Evolutionary conservation across 2,329 filamentous ascomycete species (phyloP).

Genomic region (Trematosphaeria pertusa): DNA sequence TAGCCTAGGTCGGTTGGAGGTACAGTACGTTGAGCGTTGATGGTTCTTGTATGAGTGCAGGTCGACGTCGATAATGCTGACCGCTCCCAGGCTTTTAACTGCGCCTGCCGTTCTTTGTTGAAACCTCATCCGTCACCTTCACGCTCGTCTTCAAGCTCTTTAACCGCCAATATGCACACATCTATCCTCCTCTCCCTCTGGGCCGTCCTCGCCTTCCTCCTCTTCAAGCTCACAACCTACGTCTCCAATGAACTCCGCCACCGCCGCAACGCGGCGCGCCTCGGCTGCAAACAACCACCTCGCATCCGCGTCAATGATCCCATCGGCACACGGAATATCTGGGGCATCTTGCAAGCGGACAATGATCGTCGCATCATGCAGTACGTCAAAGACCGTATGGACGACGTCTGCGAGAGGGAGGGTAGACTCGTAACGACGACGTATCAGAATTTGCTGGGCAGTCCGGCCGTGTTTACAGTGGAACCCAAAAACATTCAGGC

Average conservation of each 20-base stretch:
- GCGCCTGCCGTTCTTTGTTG: no score
- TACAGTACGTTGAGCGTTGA: no score
- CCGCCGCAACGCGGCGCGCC: conserved; percentile 40
- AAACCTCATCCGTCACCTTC: no score
- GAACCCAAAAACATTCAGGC: conserved; percentile 56
- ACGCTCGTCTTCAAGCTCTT: background rate
- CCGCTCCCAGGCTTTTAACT: no score
- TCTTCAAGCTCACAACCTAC: conserved; percentile 39
- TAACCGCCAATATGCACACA: conserved; percentile 30
- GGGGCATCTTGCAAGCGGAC: conserved; percentile 47
- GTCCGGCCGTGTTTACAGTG: conserved; percentile 35
- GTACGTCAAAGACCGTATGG: conserved; percentile 26
- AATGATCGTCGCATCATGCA: conserved; percentile 44
- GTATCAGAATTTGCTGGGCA: conserved; percentile 25
- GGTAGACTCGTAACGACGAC: conserved; percentile 37
- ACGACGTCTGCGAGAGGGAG: conserved; percentile 24
- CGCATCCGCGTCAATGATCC: conserved; percentile 53
- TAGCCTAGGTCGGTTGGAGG: no score
- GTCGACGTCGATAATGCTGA: no score
- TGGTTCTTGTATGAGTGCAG: no score
- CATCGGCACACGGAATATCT: conserved; percentile 59
- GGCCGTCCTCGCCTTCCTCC: conserved; percentile 35
- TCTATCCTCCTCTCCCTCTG: conserved; percentile 37
- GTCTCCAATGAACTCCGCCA: conserved; percentile 38
- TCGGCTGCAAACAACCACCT: conserved; percentile 54